Percentiles rank a stretch among this genome's conserved stretches.
Evolutionary conservation across 2,329 filamentous ascomycete genomes (phyloP).

Genomic region (Colletotrichum salicis): DNA sequence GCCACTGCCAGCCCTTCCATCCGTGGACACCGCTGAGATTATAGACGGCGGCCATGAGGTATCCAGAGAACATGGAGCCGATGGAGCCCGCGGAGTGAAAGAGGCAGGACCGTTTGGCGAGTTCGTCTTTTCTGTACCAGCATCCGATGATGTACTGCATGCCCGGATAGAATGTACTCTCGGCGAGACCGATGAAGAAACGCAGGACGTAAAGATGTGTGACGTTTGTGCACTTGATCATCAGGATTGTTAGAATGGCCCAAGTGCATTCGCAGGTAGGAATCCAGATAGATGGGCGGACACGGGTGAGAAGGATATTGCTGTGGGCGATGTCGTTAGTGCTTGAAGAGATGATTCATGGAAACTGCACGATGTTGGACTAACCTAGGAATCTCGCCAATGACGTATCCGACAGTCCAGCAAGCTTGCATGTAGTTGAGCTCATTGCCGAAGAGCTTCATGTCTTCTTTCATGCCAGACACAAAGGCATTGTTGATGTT

Average conservation of each 20-base stretch:
- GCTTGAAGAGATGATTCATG: not conserved
- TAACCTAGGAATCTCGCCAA: constrained; percentile 42
- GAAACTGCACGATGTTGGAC: not conserved
- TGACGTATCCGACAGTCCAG: constrained; percentile 41
- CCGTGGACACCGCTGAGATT: constrained; percentile 47
- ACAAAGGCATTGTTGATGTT: constrained; percentile 49
- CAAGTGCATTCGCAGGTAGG: constrained; percentile 44
- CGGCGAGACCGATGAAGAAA: constrained; percentile 45
- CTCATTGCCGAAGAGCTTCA: constrained; percentile 42
- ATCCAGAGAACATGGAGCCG: constrained; percentile 44
- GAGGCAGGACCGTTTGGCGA: constrained; percentile 44
- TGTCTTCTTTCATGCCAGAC: constrained; percentile 42
- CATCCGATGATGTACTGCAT: constrained; percentile 42
- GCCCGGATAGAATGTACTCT: constrained; percentile 41
- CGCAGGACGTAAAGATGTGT: constrained; percentile 41
- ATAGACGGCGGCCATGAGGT: constrained; percentile 50
- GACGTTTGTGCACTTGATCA: constrained; percentile 50
- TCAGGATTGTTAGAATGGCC: constrained; percentile 46
- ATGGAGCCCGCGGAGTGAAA: constrained; percentile 40
- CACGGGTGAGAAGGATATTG: constrained; percentile 46
- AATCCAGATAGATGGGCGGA: constrained; percentile 45
- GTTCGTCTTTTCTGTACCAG: constrained; percentile 45
- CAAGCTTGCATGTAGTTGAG: constrained; percentile 42
- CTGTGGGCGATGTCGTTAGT: constrained; percentile 37
- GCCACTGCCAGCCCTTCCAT: constrained; percentile 50